A percentile compares a stretch with the other conserved stretches of the same genome.
Evolutionary conservation across 1,139 yeast genomes (phyloP).

Genomic region (Debaryomycetaceae sp.): DNA sequence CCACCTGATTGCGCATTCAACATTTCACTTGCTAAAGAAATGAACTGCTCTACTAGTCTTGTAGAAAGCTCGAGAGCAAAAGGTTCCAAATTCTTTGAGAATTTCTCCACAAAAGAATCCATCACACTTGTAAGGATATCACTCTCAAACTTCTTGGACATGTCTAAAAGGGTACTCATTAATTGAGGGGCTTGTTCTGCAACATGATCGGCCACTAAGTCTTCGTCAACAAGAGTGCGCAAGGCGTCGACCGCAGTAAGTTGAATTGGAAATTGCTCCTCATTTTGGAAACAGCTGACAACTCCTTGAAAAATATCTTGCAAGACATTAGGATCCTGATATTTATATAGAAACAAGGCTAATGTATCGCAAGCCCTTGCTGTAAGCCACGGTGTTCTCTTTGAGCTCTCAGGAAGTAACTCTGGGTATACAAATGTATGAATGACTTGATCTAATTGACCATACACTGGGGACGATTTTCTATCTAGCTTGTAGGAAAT

Average conservation of each 20-base stretch:
- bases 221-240: slow-evolving; percentile 47
- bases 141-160: slow-evolving; percentile 49
- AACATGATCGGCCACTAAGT: slow-evolving; percentile 43
- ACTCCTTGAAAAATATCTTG: slow-evolving; percentile 45
- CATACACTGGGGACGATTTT: slow-evolving; percentile 38
- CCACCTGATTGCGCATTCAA: slow-evolving; percentile 27
- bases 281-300: slow-evolving; percentile 39
- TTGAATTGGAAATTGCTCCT: slow-evolving; percentile 47
- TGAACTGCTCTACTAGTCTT: slow-evolving; percentile 47
- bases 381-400: slow-evolving; percentile 44
- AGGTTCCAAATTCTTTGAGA: slow-evolving; percentile 52
- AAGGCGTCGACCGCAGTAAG: slow-evolving; percentile 55
- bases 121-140: slow-evolving; percentile 53
- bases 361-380: slow-evolving; percentile 57
- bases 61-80: slow-evolving; percentile 49
- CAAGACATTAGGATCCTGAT: slow-evolving; percentile 37
- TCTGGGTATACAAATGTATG: slow-evolving; percentile 48
- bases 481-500: slow-evolving; percentile 41
- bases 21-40: slow-evolving; percentile 42
- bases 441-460: slow-evolving; percentile 45
- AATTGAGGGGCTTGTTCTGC: slow-evolving; percentile 50
- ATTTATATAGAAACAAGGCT: slow-evolving; percentile 42
- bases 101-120: slow-evolving; percentile 55
- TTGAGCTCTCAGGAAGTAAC: slow-evolving; percentile 28
- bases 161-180: slow-evolving; percentile 49